phyloP scores from a whole-genome alignment of 805 yeast genomes.

The Blastobotrys robertii region DNA sequence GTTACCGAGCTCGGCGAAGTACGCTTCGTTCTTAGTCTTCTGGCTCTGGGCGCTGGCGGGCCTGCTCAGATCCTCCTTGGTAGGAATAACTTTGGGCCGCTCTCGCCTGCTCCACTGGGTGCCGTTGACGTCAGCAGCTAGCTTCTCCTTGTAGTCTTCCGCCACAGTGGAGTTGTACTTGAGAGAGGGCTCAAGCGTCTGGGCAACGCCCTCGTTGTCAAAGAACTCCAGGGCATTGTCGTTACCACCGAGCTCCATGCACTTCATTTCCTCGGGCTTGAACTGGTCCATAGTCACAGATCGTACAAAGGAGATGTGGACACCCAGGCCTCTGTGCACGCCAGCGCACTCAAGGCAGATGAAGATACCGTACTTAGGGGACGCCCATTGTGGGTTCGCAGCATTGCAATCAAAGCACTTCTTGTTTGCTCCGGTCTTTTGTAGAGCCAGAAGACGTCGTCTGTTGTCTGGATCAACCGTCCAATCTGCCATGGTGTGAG shows the following conservation, averaged over 20 bases:
- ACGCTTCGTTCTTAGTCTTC: slow-evolving; percentile 64
- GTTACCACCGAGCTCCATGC: slow-evolving; percentile 96
- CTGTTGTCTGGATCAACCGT: slow-evolving; percentile 90
- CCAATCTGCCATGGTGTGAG: slow-evolving; percentile 43
- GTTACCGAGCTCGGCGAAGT: slow-evolving; percentile 71
- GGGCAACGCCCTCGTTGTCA: slow-evolving; percentile 59
- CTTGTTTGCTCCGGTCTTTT: slow-evolving; percentile 73
- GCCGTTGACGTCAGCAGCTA: slow-evolving; percentile 69
- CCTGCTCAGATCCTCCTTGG: slow-evolving; percentile 7
- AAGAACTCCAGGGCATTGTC: slow-evolving; percentile 62
- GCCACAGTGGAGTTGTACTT: slow-evolving; percentile 89
- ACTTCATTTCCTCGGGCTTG: slow-evolving; percentile 77
- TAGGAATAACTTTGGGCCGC: slow-evolving; percentile 10
- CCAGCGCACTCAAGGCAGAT: slow-evolving; percentile 99
- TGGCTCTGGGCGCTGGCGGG: slow-evolving; percentile 18
- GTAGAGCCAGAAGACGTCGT: slow-evolving; percentile 52
- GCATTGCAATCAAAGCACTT: slow-evolving; percentile 91
- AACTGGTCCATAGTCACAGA: slow-evolving; percentile 98
- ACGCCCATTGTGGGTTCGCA: slow-evolving; percentile 99
- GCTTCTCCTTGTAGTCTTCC: slow-evolving; percentile 81
- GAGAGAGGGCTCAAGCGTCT: slow-evolving; percentile 49
- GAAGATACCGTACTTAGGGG: slow-evolving; percentile 95
- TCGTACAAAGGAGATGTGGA: slow-evolving; percentile 91
- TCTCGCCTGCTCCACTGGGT: slow-evolving; percentile 38
- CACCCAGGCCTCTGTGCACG: slow-evolving; percentile 84